Percentiles rank a stretch among this genome's conserved stretches.
These are phyloP conservation scores for Leishmania arabica DNA, from an alignment of 208 protist genomes.

Conservation along the genomic window DNA sequence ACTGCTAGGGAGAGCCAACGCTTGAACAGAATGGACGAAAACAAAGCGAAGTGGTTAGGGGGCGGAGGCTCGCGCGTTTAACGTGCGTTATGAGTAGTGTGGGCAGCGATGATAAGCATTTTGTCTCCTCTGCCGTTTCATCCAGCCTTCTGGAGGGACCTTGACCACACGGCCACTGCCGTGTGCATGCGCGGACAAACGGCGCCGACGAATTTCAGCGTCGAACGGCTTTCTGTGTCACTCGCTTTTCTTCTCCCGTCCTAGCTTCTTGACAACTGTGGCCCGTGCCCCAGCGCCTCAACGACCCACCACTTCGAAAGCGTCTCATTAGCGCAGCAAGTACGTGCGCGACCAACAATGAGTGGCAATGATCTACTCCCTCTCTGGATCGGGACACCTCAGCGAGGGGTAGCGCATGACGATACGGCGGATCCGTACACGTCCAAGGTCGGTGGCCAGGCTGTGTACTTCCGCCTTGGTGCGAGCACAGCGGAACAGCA, in stretches of 20 bases:
- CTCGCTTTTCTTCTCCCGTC: conserved; percentile 1
- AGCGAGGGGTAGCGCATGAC: conserved; percentile 26
- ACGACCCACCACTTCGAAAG: not conserved
- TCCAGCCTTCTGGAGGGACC: not conserved
- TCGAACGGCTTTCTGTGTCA: not conserved
- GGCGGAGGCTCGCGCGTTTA: not conserved
- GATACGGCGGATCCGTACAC: conserved; percentile 59
- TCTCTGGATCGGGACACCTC: conserved; percentile 73
- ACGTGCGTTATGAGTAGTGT: not conserved
- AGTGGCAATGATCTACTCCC: not conserved
- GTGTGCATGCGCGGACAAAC: not conserved
- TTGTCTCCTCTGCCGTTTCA: not conserved
- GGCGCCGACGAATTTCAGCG: not conserved
- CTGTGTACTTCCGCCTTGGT: conserved; percentile 52
- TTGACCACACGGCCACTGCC: not conserved
- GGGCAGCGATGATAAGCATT: not conserved
- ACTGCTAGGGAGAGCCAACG: not conserved
- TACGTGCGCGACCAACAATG: conserved; percentile 6
- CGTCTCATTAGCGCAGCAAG: not conserved
- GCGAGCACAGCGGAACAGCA: conserved; percentile 12
- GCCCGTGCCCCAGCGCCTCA: not conserved
- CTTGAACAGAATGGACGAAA: not conserved
- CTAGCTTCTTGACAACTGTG: not conserved
- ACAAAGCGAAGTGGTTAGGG: not conserved
- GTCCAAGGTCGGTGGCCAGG: conserved; percentile 72